phyloP scores from a whole-genome alignment of 176 grass and related monocot species.

The Oropetium thomaeum region DNA sequence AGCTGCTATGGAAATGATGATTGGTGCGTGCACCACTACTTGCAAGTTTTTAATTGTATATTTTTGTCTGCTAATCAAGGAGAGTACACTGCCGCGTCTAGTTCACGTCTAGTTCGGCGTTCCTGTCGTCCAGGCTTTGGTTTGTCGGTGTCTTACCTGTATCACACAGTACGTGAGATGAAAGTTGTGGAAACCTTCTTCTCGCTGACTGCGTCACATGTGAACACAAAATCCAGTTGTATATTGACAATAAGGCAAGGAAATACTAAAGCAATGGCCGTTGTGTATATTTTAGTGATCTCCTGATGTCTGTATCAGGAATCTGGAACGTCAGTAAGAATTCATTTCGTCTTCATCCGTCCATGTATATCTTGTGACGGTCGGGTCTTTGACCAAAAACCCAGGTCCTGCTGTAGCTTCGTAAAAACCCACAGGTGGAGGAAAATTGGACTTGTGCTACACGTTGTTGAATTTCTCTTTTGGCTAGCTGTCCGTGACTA shows the following conservation, averaged over 20 bases:
- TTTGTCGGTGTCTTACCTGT: neutral
- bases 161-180: constrained; percentile 1
- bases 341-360: neutral
- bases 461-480: neutral
- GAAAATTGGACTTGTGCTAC: constrained; percentile 9
- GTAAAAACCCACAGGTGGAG: neutral
- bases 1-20: constrained; percentile 1
- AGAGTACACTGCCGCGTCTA: neutral
- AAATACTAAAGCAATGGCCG: neutral
- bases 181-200: constrained; percentile 25
- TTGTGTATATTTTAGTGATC: neutral
- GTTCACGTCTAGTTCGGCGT: neutral
- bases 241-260: constrained; percentile 33
- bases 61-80: neutral
- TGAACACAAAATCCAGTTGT: constrained; percentile 20
- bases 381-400: constrained; percentile 5
- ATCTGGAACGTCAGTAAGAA: constrained; percentile 12
- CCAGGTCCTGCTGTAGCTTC: neutral
- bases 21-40: neutral
- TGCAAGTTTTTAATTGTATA: neutral
- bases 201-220: constrained; percentile 10
- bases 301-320: neutral
- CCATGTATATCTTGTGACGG: constrained; percentile 6
- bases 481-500: neutral
- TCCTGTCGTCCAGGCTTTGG: neutral